Evolutionary conservation across 495 filamentous ascomycete genomes (phyloP), one percentile per base, ranked within the genome.

Genomic region (Pyrenula massariospora): DNA sequence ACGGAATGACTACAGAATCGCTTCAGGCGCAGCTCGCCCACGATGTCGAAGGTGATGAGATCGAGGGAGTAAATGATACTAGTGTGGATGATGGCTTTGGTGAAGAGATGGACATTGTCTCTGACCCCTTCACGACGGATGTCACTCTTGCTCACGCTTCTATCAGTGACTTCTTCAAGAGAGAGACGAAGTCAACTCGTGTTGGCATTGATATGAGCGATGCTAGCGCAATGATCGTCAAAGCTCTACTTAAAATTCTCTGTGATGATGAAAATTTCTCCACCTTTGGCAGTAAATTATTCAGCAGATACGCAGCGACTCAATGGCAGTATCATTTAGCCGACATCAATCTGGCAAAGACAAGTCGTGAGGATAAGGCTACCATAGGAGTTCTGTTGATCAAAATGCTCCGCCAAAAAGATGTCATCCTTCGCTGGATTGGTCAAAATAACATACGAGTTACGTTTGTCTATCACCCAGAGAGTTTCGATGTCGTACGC

Each of bases 91-190:
- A 62, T 50, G 56, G 12, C 22, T 53, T 54, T 24, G 65, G 64
- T 11, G 60, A 66, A 1, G 68, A 69, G 1, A 53, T 54, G 1
- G 63, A 68, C 12, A 68, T 68, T 49, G 55, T 68, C 42, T 72
- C 69, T 2, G 59, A 69, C 23, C 47, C 20, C 15, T 23, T 54
- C 5, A 68, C 66, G n/a, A 73, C 70, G 1, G 58, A 54, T 1
- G 60, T 70, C 10, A 62, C 63, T 10, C 68, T 73, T 52, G 66
- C 57, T 54, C 70, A 73, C 55, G 58, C 66, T 1, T 69, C 63
- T 19, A 61, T 70, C 12, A 57, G 65, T n/a, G 63, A 69, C 23
- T 70, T 67, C 56, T 63, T 70, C 50, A 54, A 66, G 48, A 47
- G 15, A 12, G 60, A 63, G 42, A 57, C 57, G 25, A 57, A 61